Percentiles rank a stretch among this genome's conserved stretches.
Conservation (phyloP, 306 rosid genomes). For the Echinosophora koreensis region DNA sequence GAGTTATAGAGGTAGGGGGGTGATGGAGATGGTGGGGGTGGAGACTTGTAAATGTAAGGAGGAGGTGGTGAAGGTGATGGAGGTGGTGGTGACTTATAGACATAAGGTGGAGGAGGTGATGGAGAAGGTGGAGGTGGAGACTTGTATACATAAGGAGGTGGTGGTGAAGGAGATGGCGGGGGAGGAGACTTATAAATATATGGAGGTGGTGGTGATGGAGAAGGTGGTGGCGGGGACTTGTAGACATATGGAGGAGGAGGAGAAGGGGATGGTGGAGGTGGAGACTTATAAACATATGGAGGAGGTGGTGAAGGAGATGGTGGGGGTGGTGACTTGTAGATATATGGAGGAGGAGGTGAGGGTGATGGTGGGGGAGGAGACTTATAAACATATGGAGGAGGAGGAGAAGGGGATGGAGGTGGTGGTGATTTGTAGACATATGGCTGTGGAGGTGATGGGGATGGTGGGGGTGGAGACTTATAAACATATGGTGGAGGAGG, state of each 20-base stretch:
- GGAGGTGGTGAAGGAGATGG: not conserved
- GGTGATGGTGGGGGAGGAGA: slow-evolving; percentile 5
- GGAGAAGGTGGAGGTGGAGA: not conserved
- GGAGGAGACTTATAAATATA: slow-evolving; percentile 25
- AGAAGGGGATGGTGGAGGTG: not conserved
- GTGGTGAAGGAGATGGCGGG: slow-evolving; percentile 23
- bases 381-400: not conserved
- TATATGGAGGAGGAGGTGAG: not conserved
- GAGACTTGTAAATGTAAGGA: not conserved
- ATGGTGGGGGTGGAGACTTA: slow-evolving; percentile 23
- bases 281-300: not conserved
- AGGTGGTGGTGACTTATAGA: slow-evolving; percentile 8
- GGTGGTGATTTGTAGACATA: not conserved
- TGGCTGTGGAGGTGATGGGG: too few relatives aligned
- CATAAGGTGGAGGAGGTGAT: not conserved
- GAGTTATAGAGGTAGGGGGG: slow-evolving; percentile 30
- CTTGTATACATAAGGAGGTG: slow-evolving; percentile 15
- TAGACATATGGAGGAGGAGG: not conserved
- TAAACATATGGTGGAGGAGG: not conserved
- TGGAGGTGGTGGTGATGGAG: slow-evolving; percentile 31
- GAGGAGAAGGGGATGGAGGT: slow-evolving; percentile 8
- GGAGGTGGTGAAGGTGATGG: not conserved
- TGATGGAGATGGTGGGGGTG: not conserved
- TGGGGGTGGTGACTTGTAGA: slow-evolving; percentile 12
- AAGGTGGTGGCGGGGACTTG: slow-evolving; percentile 36